Conservation (phyloP, 2,329 filamentous ascomycete genomes). For the Alternaria dauci region DNA sequence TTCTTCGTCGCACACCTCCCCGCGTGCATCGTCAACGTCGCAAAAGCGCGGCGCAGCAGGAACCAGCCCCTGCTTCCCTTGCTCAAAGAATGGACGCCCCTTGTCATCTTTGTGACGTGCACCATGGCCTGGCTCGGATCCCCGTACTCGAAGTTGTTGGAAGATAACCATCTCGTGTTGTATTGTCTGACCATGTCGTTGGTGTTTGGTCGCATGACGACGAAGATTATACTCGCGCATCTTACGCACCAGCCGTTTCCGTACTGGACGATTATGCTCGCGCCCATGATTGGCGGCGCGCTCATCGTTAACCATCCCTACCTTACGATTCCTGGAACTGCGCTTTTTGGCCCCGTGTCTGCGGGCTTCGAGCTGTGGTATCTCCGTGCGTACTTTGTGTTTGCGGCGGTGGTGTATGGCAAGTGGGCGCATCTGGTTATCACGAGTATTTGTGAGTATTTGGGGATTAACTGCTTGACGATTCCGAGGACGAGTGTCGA, state of each 20-base stretch:
- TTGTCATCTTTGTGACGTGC: conserved; percentile 78
- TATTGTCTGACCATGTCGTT: conserved; percentile 96
- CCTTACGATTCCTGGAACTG: conserved; percentile 56
- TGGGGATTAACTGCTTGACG: conserved; percentile 94
- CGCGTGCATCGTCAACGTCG: conserved; percentile 87
- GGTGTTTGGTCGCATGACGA: conserved; percentile 97
- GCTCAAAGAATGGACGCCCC: conserved; percentile 93
- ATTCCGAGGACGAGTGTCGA: conserved; percentile 61
- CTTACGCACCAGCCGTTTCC: conserved; percentile 93
- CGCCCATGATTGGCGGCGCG: conserved; percentile 85
- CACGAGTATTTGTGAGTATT: conserved; percentile 86
- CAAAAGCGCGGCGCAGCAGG: conserved; percentile 74
- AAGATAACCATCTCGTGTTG: conserved; percentile 86
- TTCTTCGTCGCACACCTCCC: conserved; percentile 74
- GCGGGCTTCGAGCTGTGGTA: conserved; percentile 77
- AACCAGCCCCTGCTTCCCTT: conserved; percentile 80
- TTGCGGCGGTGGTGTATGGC: conserved; percentile 86
- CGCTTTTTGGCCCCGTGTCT: conserved; percentile 70
- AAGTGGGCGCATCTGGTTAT: conserved; percentile 93
- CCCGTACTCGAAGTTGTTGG: conserved; percentile 81
- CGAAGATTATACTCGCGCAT: conserved; percentile 98
- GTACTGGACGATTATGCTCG: conserved; percentile 92
- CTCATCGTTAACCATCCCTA: conserved; percentile 82
- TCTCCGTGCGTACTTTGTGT: conserved; percentile 82
- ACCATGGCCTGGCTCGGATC: conserved; percentile 88